Percentiles rank a stretch among this genome's conserved stretches.
Evolutionary conservation across 305 asterid species (phyloP).

Genomic region (Andrographis paniculata): DNA sequence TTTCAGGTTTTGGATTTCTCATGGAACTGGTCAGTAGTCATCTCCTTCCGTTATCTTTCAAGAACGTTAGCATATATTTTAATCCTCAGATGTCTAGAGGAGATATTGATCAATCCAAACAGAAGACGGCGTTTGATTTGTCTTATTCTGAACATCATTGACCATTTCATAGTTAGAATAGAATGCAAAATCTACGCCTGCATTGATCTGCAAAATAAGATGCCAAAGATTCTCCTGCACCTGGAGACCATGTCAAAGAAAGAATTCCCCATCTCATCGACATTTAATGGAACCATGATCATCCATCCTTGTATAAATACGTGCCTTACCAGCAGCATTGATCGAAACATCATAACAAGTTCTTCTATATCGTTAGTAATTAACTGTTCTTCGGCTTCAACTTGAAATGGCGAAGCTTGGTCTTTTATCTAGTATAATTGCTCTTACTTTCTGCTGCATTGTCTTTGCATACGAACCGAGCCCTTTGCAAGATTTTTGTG

Average conservation of each 20-base stretch:
- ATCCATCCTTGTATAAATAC: slow-evolving; percentile 5
- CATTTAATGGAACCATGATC: background rate
- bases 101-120: background rate
- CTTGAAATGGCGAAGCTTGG: slow-evolving; percentile 11
- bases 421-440: slow-evolving; percentile 10
- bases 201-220: background rate
- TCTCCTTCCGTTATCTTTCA: background rate
- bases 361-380: background rate
- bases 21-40: background rate
- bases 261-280: background rate
- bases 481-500: slow-evolving; percentile 35
- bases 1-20: background rate
- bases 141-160: background rate
- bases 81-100: background rate
- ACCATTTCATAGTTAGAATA: background rate
- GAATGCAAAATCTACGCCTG: background rate
- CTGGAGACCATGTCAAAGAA: background rate
- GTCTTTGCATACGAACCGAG: slow-evolving; percentile 26
- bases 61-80: background rate
- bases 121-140: background rate
- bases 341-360: background rate
- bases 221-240: background rate
- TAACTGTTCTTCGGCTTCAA: background rate
- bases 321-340: background rate
- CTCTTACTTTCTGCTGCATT: slow-evolving; percentile 13